These are phyloP conservation scores for Entrophospora sp. DNA, from an alignment of 192 early-diverging fungal species.

Conservation along the genomic window DNA sequence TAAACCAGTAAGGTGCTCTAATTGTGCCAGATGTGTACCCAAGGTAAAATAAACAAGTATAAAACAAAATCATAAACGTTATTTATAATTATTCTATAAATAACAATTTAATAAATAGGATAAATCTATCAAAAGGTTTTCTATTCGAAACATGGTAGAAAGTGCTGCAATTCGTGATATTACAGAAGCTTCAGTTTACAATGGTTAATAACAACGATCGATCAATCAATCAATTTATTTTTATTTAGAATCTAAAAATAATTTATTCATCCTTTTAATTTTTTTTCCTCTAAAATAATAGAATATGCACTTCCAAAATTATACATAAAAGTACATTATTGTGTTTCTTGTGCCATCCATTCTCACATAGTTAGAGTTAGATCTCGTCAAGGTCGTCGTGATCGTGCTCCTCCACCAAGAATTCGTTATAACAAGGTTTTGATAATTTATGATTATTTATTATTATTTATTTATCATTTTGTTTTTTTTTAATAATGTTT, in stretches of 20 bases:
- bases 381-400: constrained; percentile 77
- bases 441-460: too few species aligned
- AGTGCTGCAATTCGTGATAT: constrained; percentile 95
- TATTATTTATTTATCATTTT: not conserved
- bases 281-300: too few species aligned
- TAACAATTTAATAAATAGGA: constrained; percentile 43
- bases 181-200: constrained; percentile 91
- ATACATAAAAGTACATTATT: constrained; percentile 98
- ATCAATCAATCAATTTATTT: too few species aligned
- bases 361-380: constrained; percentile 89
- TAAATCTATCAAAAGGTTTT: constrained; percentile 99
- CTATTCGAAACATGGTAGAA: constrained; percentile 99
- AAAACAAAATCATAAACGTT: too few species aligned
- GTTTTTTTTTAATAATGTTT: not conserved
- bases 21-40: constrained; percentile 95
- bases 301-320: constrained; percentile 96
- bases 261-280: too few species aligned
- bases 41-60: too few species aligned
- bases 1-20: constrained; percentile 95
- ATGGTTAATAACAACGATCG: constrained; percentile 72
- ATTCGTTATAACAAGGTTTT: constrained; percentile 78
- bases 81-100: too few species aligned
- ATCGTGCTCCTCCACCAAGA: constrained; percentile 87
- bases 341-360: constrained; percentile 90
- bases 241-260: too few species aligned